Evolutionary conservation across 78 protist genomes (phyloP).

Genomic region (Dictyostelium brefeldianum): DNA sequence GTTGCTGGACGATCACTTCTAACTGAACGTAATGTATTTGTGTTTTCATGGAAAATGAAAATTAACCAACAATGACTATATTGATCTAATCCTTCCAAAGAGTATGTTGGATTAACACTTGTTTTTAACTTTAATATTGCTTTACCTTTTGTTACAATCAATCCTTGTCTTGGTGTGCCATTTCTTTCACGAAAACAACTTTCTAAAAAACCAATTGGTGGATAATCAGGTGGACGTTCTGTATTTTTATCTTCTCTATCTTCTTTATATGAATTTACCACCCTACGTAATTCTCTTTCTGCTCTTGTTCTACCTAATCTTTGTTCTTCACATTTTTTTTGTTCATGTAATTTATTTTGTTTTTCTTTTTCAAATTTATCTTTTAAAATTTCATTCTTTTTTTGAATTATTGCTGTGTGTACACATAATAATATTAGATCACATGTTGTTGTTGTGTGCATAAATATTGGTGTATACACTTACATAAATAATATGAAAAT

Average conservation of each 20-base stretch:
- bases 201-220: conserved; percentile 84
- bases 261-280: conserved; percentile 42
- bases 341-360: conserved; percentile 41
- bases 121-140: conserved; percentile 40
- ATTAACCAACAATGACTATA: conserved; percentile 91
- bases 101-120: conserved; percentile 23
- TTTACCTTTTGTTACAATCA: conserved; percentile 67
- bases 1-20: conserved; percentile 57
- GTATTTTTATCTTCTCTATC: conserved; percentile 39
- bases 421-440: background rate
- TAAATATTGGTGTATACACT: no score
- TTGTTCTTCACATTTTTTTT: conserved; percentile 78
- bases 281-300: conserved; percentile 65
- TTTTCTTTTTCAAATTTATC: conserved; percentile 55
- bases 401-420: background rate
- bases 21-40: conserved; percentile 59
- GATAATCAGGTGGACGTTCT: conserved; percentile 80
- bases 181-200: conserved; percentile 75
- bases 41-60: conserved; percentile 83
- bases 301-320: conserved; percentile 80
- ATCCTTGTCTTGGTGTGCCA: conserved; percentile 88
- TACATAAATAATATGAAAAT: conserved; percentile 20
- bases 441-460: no score
- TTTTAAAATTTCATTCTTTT: conserved; percentile 1
- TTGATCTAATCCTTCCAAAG: conserved; percentile 72